Evolutionary conservation across 1,284 basidiomycete species (phyloP), one percentile per base, ranked within the genome.

Genomic region (Cryptococcus depauperatus): DNA sequence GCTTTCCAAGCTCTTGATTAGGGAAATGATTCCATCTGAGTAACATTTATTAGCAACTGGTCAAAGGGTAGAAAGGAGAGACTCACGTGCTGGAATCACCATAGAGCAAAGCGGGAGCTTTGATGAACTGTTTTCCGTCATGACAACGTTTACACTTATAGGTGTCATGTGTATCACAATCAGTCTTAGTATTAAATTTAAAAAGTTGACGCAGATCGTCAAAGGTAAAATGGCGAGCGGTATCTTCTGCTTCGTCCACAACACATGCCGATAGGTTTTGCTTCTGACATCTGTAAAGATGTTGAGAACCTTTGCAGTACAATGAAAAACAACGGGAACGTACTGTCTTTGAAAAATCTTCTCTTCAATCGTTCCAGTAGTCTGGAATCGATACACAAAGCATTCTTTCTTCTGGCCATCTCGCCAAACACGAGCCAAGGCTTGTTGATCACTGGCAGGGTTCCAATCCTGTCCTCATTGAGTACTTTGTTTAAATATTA

Each of bases 371-470:
- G 92, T 95, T 1, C 93, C 93, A 0, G 93, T 95, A 1, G 90
- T 85, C 59, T 96, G 92, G 71, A 97, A 98, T 18, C 93, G 88
- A 64, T 98, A 98, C 3, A 97, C 93, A 58, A 97, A 98, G 66
- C 91, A 96, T 72, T 93, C 89, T 80, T 98, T 98, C 80, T 96
- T 99, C 70, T 98, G 93, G 0, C 93, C 93, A 63, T 99, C 93
- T 75, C 95, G 85, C 93, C 93, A 99, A 2, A 99, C 93, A 69
- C 93, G 88, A 32, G 93, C 93, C 5, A 98, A 77, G 8, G 93
- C 93, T 69, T 99, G 95, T 68, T 98, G 95, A 69, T 99, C 93
- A 29, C 92, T 89, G 5, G 93, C 92, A 18, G 92, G 93, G 61
- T 97, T 97, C 92, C 93, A 96, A 65, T 97, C 92, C 90, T 62